These are phyloP conservation scores for Crithidia fasciculata DNA, from an alignment of 208 protist genomes.

Conservation along the genomic window DNA sequence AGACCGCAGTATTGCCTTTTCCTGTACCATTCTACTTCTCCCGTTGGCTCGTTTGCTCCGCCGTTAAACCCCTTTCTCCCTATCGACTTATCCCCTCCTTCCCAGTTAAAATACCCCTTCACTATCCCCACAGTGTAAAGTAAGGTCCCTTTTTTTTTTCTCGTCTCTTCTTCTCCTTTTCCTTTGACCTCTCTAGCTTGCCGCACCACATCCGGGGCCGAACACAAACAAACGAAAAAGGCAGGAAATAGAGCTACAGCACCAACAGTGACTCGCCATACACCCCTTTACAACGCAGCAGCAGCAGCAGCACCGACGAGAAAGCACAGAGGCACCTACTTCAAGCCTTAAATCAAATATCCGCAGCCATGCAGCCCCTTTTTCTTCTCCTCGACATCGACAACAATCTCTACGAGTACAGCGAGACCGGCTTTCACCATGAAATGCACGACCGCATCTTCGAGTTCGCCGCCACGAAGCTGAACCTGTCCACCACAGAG, in stretches of 20 bases:
- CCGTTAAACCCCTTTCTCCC: too few relatives aligned
- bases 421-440: constrained; percentile 45
- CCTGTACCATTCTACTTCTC: too few relatives aligned
- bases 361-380: constrained; percentile 20
- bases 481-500: constrained; percentile 42
- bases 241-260: background rate
- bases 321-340: background rate
- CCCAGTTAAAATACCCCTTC: background rate
- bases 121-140: background rate
- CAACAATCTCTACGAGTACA: constrained; percentile 79
- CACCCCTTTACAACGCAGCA: background rate
- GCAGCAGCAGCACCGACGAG: background rate
- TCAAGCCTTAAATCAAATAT: background rate
- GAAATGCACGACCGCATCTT: constrained; percentile 69
- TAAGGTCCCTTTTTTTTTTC: background rate
- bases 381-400: constrained; percentile 82
- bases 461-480: constrained; percentile 38
- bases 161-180: background rate
- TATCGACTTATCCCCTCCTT: background rate
- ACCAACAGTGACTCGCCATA: too few relatives aligned
- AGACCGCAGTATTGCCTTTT: too few relatives aligned
- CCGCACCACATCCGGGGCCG: background rate
- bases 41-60: too few relatives aligned
- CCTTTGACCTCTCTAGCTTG: background rate
- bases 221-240: background rate